These are phyloP conservation scores for Corynespora cassiicola DNA, from an alignment of 2,329 filamentous ascomycete species.

Conservation along the genomic window DNA sequence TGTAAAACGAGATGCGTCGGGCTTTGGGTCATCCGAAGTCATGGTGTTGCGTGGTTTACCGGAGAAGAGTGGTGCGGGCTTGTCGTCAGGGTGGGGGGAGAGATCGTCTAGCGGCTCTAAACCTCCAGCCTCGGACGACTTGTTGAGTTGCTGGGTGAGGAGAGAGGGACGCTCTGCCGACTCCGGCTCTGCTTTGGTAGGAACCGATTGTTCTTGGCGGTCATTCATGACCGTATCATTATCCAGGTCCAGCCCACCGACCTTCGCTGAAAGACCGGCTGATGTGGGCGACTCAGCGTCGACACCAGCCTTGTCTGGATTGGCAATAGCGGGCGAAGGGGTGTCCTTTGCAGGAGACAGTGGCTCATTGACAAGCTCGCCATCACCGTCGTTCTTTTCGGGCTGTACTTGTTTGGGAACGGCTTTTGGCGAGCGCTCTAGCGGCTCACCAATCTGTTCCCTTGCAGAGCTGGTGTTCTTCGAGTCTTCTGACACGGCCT, in stretches of 20 bases:
- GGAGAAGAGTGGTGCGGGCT: conserved; percentile 70
- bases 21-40: conserved; percentile 29
- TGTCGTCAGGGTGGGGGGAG: conserved; percentile 69
- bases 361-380: conserved; percentile 80
- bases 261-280: conserved; percentile 61
- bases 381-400: conserved; percentile 53
- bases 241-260: conserved; percentile 65
- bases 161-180: conserved; percentile 46
- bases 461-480: conserved; percentile 58
- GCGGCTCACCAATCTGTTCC: conserved; percentile 41
- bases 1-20: conserved; percentile 37
- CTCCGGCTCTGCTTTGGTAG: conserved; percentile 25
- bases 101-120: conserved; percentile 39
- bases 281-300: conserved; percentile 56
- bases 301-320: conserved; percentile 30
- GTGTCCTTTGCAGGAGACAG: conserved; percentile 62
- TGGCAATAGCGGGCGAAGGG: conserved; percentile 22
- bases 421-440: conserved; percentile 54
- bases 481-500: conserved; percentile 74
- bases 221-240: conserved; percentile 61
- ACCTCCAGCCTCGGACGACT: conserved; percentile 31
- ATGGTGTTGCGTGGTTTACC: conserved; percentile 43
- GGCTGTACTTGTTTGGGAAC: conserved; percentile 27
- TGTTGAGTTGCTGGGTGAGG: conserved; percentile 50
- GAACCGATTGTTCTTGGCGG: conserved; percentile 25